Evolutionary conservation across 805 yeast genomes (phyloP), one percentile per base, ranked within the genome.

Genomic region (Barnettozyma sucrosica): DNA sequence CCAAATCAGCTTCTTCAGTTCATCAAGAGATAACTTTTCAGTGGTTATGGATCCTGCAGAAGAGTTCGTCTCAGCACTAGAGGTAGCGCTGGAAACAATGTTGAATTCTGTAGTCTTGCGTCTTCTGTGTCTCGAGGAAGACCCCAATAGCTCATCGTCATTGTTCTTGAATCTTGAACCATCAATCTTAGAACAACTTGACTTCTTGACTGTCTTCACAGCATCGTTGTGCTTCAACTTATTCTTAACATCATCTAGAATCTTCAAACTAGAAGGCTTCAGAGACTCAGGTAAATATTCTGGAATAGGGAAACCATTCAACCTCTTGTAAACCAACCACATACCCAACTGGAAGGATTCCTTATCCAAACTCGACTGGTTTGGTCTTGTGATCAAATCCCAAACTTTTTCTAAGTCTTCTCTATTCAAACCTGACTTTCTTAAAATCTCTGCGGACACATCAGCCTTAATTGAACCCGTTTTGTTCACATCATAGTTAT

Each of bases 331-430:
- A 40, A 92, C 90, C 49, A 92, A 71, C 72, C 93, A 97, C 98
- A 92, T 93, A 23, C 98, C 97, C 44, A 92, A 92, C 0, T 96
- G 87, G 70, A 92, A 93, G 65, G 90, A 97, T 64, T 92, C 97
- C 58, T 81, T 82, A 64, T 89, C 89, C 54, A 92, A 77, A 63
- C 80, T 83, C 2, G 98, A 97, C 48, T 85, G 77, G 64, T 92
- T 88, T 46, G 85, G 82, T 16, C 84, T 77, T 63, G 93, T 97
- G 43, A 90, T 79, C 53, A 92, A 73, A 45, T 81, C 87, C 99
- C 99, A 93, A 52, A 93, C 87, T 33, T 80, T 73, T 65, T 90
- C 98, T 51, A 92, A 73, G 58, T 93, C 97, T n/a, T 80, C 74
- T 66, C 97, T 79, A 46, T 82, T 75, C 55, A 93, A 77, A 2